Percentiles rank a stretch among this genome's conserved stretches.
phyloP scores from a whole-genome alignment of 371 early-diverging fungal genomes.

The Circinella minor region DNA sequence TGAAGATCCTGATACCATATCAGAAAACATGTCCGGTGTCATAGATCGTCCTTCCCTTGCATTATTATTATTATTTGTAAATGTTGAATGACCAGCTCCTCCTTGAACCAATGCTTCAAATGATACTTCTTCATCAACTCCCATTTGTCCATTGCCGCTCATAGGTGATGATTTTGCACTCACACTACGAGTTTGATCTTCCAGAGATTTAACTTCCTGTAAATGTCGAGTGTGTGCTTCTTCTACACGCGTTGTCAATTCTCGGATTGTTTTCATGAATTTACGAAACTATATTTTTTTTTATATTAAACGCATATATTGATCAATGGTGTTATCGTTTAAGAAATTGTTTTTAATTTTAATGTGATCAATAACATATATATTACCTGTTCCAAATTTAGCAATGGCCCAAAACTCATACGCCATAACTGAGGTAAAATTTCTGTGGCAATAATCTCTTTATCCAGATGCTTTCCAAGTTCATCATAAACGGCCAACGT shows the following conservation, averaged over 20 bases:
- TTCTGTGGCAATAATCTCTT: slow-evolving; percentile 75
- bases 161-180: slow-evolving; percentile 20
- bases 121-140: slow-evolving; percentile 22
- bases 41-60: neutral
- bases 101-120: slow-evolving; percentile 50
- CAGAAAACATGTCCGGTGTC: slow-evolving; percentile 4
- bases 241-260: slow-evolving; percentile 66
- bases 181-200: slow-evolving; percentile 60
- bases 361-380: no score
- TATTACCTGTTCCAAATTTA: slow-evolving; percentile 72
- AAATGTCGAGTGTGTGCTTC: slow-evolving; percentile 70
- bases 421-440: slow-evolving; percentile 84
- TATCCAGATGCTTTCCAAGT: slow-evolving; percentile 73
- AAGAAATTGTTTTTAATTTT: no score
- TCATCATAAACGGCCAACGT: slow-evolving; percentile 84
- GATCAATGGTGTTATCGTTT: no score
- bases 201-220: slow-evolving; percentile 61
- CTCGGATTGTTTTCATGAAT: slow-evolving; percentile 72
- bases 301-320: no score
- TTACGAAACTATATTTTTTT: slow-evolving; percentile 56
- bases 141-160: slow-evolving; percentile 8
- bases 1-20: slow-evolving; percentile 23
- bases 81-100: neutral
- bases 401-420: slow-evolving; percentile 71
- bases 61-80: neutral